Evolutionary conservation across 345 rosid species (phyloP).

Genomic region (Brassica rapa): DNA sequence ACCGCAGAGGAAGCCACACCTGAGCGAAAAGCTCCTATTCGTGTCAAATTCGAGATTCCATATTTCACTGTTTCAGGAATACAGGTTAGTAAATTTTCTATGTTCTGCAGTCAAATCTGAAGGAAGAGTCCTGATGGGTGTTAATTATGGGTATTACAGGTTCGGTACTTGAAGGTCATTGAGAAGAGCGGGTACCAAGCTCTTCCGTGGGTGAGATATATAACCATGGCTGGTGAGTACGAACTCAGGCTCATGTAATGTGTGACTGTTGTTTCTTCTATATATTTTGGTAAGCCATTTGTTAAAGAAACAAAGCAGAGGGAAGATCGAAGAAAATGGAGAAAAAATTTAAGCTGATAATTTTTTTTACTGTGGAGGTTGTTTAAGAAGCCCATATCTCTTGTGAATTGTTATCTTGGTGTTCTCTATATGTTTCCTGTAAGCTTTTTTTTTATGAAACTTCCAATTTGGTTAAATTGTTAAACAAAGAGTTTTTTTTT

Average conservation of each 20-base stretch:
- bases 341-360: slow-evolving; percentile 20
- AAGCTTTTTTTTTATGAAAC: slow-evolving; percentile 12
- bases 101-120: neutral
- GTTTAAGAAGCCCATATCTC: slow-evolving; percentile 11
- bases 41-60: slow-evolving; percentile 94
- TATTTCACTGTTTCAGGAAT: slow-evolving; percentile 93
- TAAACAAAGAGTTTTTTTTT: slow-evolving; percentile 4
- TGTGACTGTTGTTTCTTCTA: slow-evolving; percentile 21
- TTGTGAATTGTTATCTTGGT: slow-evolving; percentile 37
- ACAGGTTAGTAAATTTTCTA: slow-evolving; percentile 48
- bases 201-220: slow-evolving; percentile 99
- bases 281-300: slow-evolving; percentile 6
- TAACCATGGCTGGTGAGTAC: slow-evolving; percentile 98
- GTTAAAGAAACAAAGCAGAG: slow-evolving; percentile 13
- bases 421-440: slow-evolving; percentile 15
- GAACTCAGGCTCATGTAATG: slow-evolving; percentile 76
- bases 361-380: slow-evolving; percentile 13
- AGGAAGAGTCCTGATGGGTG: slow-evolving; percentile 21
- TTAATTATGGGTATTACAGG: slow-evolving; percentile 50
- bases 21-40: slow-evolving; percentile 86
- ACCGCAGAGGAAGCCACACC: slow-evolving; percentile 80
- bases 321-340: slow-evolving; percentile 6
- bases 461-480: neutral
- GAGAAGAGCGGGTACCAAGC: slow-evolving; percentile 98
- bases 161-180: slow-evolving; percentile 92